Conservation (phyloP, 129 eudicot genomes). For the Kitagawia praeruptora region DNA sequence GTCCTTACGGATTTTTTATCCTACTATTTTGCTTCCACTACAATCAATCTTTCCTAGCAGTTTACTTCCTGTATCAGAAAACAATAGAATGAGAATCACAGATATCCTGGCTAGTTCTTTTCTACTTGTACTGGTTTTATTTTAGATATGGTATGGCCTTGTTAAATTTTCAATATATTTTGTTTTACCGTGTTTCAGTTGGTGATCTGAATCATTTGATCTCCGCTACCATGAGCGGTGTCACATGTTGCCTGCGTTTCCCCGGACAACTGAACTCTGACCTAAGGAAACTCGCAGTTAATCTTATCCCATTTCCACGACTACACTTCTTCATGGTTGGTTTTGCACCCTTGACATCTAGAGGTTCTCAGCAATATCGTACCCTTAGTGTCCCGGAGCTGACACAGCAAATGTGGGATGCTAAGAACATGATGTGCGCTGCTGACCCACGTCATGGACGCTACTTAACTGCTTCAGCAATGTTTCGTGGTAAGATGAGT, state of each 20-base stretch:
- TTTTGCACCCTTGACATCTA: conserved; percentile 32
- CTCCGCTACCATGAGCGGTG: conserved; percentile 35
- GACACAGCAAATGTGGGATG: conserved; percentile 43
- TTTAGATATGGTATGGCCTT: background rate
- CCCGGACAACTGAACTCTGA: conserved; percentile 24
- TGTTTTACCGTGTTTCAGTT: conserved; percentile 16
- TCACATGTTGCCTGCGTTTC: conserved; percentile 33
- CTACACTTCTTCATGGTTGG: conserved; percentile 41
- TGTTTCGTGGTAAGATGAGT: conserved; percentile 45
- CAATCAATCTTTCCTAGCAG: too few species aligned
- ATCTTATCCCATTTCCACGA: conserved; percentile 32
- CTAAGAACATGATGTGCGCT: conserved; percentile 43
- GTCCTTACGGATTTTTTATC: background rate
- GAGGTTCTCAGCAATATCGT: conserved; percentile 39
- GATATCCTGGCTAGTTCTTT: background rate
- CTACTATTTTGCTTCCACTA: background rate
- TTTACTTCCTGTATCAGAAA: background rate
- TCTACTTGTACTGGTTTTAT: background rate
- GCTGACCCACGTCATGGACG: conserved; percentile 42
- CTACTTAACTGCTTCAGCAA: conserved; percentile 36
- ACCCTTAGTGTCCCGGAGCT: conserved; percentile 30
- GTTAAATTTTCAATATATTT: background rate
- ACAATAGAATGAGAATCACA: background rate
- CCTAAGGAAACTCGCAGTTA: conserved; percentile 31
- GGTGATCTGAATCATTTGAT: conserved; percentile 35